Conservation (phyloP, 176 grass and related monocot species). For the Poa annua region DNA sequence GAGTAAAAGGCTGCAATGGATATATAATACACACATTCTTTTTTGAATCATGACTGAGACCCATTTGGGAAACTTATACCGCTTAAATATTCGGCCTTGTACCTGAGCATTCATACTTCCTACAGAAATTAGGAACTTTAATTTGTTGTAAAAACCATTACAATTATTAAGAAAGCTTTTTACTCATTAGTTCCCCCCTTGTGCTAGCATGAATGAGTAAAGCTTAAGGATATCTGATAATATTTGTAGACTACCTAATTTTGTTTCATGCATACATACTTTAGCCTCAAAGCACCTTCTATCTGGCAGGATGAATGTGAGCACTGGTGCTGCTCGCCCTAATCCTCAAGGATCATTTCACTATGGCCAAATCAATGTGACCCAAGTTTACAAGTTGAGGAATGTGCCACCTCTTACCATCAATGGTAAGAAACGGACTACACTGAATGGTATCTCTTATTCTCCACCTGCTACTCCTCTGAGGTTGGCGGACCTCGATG, state of each 20-base stretch:
- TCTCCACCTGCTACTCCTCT: slow-evolving; percentile 73
- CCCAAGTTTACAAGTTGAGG: slow-evolving; percentile 77
- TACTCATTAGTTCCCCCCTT: neutral
- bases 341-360: slow-evolving; percentile 98
- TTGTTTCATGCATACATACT: neutral
- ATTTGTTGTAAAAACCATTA: neutral
- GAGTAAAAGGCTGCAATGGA: neutral
- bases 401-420: slow-evolving; percentile 70
- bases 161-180: neutral
- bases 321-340: slow-evolving; percentile 84
- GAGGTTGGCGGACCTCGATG: slow-evolving; percentile 75
- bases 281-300: neutral
- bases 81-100: neutral
- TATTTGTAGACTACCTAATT: neutral
- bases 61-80: neutral
- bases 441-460: slow-evolving; percentile 80
- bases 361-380: slow-evolving; percentile 89
- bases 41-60: neutral
- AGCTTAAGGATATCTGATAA: neutral
- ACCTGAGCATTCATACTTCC: neutral
- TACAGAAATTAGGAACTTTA: slow-evolving; percentile 5
- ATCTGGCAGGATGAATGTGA: slow-evolving; percentile 74
- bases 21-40: slow-evolving; percentile 1
- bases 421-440: slow-evolving; percentile 70
- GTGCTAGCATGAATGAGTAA: slow-evolving; percentile 17